Evolutionary conservation across 2,329 filamentous ascomycete species (phyloP), one percentile per base, ranked within the genome.

Genomic region (Coniochaeta hoffmannii): DNA sequence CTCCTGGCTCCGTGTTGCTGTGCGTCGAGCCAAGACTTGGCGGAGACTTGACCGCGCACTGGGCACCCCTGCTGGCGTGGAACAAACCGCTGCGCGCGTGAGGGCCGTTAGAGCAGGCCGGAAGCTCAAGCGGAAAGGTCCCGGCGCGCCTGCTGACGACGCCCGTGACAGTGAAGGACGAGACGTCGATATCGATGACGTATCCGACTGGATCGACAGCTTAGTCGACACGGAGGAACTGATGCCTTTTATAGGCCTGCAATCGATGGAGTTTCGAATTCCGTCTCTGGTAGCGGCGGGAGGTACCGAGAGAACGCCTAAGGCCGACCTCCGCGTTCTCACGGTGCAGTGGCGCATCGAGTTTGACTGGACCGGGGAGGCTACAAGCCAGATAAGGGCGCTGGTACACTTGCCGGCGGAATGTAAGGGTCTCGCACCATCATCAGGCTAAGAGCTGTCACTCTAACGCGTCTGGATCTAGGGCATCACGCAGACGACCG

Each of bases 361-460:
- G 1, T 88, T 89, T 63, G 86, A 89, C 66, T 89, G 86, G 86
- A 86, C 85, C 0, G 87, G 87, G 6, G 87, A 89, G 64, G 86
- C 83, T 4, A 78, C 80, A 62, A 88, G 80, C 60, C 73, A 73
- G 46, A 68, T 89, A 15, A 71, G 70, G 4, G 72, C 85, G 11
- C 65, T 81, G 58, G 71, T 83, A 2, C 78, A 79, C 4, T 71
- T 84, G 38, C 86, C 86, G 0, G 75, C 72, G 8, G 81, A 80
- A 65, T 89, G 86, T 89, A 69, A 78, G 85, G 79, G 34, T 17
- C 9, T 50, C 31, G n/a, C 26, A 32, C n/a, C 17, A 7, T 15
- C 19, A 10, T 6, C 7, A 7, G 44, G 22, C 12, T 12, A 28
- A 36, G 31, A 26, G 31, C 26, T 3, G 3, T 4, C 2, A 22